Evolutionary conservation across 2,329 filamentous ascomycete genomes (phyloP).

Genomic region (Colletotrichum chrysophilum): DNA sequence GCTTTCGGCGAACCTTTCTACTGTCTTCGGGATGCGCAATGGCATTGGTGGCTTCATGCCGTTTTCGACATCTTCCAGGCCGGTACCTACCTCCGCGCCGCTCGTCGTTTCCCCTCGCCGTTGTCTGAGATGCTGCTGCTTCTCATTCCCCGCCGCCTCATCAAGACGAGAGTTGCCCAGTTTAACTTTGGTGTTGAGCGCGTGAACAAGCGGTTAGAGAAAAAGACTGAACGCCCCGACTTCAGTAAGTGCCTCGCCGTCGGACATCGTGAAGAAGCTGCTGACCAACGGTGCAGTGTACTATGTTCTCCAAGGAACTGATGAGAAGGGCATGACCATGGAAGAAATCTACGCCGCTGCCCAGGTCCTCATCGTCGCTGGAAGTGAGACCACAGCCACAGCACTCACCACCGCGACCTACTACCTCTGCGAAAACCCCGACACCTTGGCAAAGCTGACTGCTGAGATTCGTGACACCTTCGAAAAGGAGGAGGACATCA

Average conservation of each 20-base stretch:
- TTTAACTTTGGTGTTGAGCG: constrained; percentile 16
- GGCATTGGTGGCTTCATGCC: constrained; percentile 30
- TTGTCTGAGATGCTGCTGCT: constrained; percentile 10
- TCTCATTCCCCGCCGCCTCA: constrained; percentile 9
- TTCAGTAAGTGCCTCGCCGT: neutral
- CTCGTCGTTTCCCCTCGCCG: constrained; percentile 8
- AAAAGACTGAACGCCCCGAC: constrained; percentile 3
- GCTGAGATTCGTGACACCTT: constrained; percentile 43
- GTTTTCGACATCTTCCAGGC: constrained; percentile 27
- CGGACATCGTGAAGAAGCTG: no score
- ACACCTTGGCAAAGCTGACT: constrained; percentile 32
- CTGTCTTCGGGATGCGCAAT: constrained; percentile 26
- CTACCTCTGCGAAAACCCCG: constrained; percentile 34
- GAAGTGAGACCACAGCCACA: constrained; percentile 39
- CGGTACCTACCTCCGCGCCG: constrained; percentile 12
- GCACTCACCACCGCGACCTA: constrained; percentile 29
- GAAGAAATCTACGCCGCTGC: constrained; percentile 14
- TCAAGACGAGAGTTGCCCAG: constrained; percentile 9
- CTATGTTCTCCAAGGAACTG: constrained; percentile 10
- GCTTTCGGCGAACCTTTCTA: constrained; percentile 33
- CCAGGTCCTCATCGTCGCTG: constrained; percentile 32
- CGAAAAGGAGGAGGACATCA: constrained; percentile 38
- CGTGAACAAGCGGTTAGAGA: constrained; percentile 1
- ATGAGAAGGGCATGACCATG: constrained; percentile 7
- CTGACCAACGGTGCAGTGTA: neutral